Evolutionary conservation across 2,329 filamentous ascomycete genomes (phyloP), one percentile per base, ranked within the genome.

Genomic region (Microsporum ferrugineum): DNA sequence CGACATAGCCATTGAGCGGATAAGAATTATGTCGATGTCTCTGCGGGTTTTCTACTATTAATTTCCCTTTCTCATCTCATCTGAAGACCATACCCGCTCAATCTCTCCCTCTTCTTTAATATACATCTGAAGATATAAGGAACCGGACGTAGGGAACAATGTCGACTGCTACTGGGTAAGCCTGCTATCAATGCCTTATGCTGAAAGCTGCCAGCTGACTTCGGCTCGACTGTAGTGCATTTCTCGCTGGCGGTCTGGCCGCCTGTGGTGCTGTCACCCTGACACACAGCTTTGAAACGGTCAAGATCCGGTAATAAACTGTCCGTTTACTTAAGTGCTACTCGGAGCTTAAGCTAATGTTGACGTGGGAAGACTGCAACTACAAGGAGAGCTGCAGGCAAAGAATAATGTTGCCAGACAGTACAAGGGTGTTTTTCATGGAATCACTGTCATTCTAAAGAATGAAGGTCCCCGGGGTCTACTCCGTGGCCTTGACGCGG

Each of bases 251-350:
- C 73, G 94, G 94, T 72, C 88, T 99, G 71, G 94, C 94, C 72
- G 94, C 94, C 66, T 97, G 92, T 77, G 94, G 94, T 71, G 94
- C 94, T 66, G 94, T 99, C 62, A 97, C 92, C 45, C 91, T 95
- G 66, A 97, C 94, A 58, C 94, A 99, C 76, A 91, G 91, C 61
- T 97, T 97, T 78, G 94, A 99, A 78, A 97, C 92, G 10, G 91
- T 99, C 73, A 99, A 99, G 83, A 97, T 97, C 72, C 88, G 91
- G 88, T 91, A 80, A 72, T 80, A 71, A 2, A n/a, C n/a, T 63
- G 31, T 10, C 43, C 34, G 34, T 4, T 55, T n/a, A 2, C 1
- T 7, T 34, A 34, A 12, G 36, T 33, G 17, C 27, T 38, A 8
- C 31, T 29, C 47, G 17, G 7, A n/a, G 57, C n/a, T n/a, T 33